Base-by-base conservation (phyloP, 768 basidiomycete genomes). In the Russula sp. region DNA sequence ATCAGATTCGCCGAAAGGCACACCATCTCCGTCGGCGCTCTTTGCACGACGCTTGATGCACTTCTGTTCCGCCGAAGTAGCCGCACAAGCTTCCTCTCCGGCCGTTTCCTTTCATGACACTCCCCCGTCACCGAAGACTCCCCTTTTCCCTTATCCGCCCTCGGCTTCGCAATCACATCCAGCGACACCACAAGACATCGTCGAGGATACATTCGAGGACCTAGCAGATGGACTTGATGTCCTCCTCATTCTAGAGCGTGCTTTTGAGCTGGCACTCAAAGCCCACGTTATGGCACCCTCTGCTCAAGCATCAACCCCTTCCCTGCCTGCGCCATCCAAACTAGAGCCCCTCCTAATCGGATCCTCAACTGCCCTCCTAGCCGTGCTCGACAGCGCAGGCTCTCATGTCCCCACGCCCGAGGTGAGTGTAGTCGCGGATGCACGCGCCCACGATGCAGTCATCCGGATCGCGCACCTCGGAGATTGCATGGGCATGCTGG, bases 11-110 rank as follows among this genome's bases (percentile, higher is more conserved):
- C 51, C 56, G 42, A 58, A 61, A 65, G 61, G 61, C 52, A 39
- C 59, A 6, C 52, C 74, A 34, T 76, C 79, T 14, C 71, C 81
- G 1, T 76, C 76, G 53, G 80, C 87, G 0, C 76, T 88, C 6
- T 88, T 88, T 63, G 89, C 90, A 2, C 78, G 85, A 20, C 79
- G 90, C 38, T 77, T 96, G 35, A 96, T 96, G 87, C 92, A 95
- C 70, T 88, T 82, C 63, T 90, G 86, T 66, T 84, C 87, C 1
- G 80, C 81, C 16, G 87, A 89, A 68, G 75, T 83, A 14, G 76
- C 75, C 11, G 61, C 69, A 32, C 66, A 67, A 46, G 59, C 67
- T 45, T 66, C 68, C 38, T 47, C 59, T 50, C 64, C 62, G 13
- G n/a, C 56, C 2, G 25, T 62, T 46, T 67, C 63, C 34, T 61